phyloP scores from a whole-genome alignment of 2,329 filamentous ascomycete genomes.

The Paecilomyces sp. region DNA sequence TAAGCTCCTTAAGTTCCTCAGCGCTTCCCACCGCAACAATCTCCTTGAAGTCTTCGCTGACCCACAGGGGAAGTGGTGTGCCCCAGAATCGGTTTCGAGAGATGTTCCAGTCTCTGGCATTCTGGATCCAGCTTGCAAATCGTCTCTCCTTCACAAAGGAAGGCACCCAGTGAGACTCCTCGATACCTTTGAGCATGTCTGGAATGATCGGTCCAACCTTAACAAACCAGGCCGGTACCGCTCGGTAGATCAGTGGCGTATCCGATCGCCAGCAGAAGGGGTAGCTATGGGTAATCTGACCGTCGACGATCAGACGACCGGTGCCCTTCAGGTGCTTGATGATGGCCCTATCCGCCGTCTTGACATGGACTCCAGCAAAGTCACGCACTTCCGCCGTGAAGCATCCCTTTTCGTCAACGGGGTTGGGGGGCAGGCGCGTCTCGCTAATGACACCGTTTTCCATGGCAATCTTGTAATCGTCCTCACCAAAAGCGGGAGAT shows the following conservation, averaged over 20 bases:
- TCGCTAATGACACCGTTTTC: constrained; percentile 71
- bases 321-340: constrained; percentile 77
- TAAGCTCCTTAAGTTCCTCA: constrained; percentile 74
- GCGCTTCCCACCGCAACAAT: constrained; percentile 79
- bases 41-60: constrained; percentile 82
- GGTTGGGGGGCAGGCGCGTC: constrained; percentile 74
- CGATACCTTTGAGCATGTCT: constrained; percentile 83
- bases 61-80: constrained; percentile 86
- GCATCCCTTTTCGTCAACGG: constrained; percentile 74
- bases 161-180: constrained; percentile 87
- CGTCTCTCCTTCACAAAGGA: constrained; percentile 83
- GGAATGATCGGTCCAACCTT: constrained; percentile 77
- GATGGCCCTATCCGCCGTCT: constrained; percentile 86
- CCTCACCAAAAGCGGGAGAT: constrained; percentile 87
- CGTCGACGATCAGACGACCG: constrained; percentile 73
- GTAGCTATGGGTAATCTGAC: constrained; percentile 84
- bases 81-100: constrained; percentile 94
- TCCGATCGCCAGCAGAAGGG: constrained; percentile 94
- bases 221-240: constrained; percentile 92
- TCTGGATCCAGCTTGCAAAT: constrained; percentile 85
- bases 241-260: constrained; percentile 85
- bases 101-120: constrained; percentile 92
- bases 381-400: constrained; percentile 73
- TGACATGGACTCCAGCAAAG: constrained; percentile 82
- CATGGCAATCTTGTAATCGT: constrained; percentile 82